These are phyloP conservation scores for Metrosideros polymorpha DNA, from an alignment of 441 rosid genomes.

Conservation along the genomic window DNA sequence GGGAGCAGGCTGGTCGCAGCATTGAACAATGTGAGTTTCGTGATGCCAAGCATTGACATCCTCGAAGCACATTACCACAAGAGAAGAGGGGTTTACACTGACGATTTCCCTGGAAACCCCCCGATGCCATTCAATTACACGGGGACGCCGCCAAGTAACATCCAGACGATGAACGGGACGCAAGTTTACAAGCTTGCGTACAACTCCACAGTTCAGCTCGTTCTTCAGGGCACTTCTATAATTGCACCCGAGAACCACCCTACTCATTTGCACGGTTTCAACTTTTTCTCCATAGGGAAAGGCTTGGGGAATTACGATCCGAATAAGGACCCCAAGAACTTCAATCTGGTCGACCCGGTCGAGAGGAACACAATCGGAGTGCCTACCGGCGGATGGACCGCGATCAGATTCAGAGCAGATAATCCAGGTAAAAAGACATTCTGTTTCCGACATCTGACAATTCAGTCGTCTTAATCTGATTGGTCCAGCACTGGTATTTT, in stretches of 20 bases:
- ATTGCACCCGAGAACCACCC: constrained; percentile 80
- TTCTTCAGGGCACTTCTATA: constrained; percentile 77
- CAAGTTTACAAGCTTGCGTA: constrained; percentile 52
- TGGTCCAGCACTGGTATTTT: neutral
- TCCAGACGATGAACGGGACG: constrained; percentile 52
- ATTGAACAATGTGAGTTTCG: constrained; percentile 72
- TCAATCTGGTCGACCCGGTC: constrained; percentile 79
- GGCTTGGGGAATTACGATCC: constrained; percentile 72
- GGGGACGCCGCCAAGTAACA: constrained; percentile 40
- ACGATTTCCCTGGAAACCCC: constrained; percentile 75
- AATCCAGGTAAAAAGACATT: constrained; percentile 53
- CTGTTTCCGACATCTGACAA: neutral
- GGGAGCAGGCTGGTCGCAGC: constrained; percentile 73
- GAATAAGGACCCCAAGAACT: constrained; percentile 46
- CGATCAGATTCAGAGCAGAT: constrained; percentile 80
- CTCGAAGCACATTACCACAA: constrained; percentile 83
- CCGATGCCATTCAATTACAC: constrained; percentile 51
- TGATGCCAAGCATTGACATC: constrained; percentile 69
- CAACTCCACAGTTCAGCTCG: constrained; percentile 71
- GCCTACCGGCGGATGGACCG: constrained; percentile 89
- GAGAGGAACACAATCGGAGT: constrained; percentile 92
- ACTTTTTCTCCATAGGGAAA: constrained; percentile 61
- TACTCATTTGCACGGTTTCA: constrained; percentile 77
- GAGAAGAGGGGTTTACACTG: constrained; percentile 59
- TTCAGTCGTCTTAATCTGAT: neutral